These are phyloP conservation scores for Byssochlamys sp. DNA, from an alignment of 2,329 filamentous ascomycete species.

Conservation along the genomic window DNA sequence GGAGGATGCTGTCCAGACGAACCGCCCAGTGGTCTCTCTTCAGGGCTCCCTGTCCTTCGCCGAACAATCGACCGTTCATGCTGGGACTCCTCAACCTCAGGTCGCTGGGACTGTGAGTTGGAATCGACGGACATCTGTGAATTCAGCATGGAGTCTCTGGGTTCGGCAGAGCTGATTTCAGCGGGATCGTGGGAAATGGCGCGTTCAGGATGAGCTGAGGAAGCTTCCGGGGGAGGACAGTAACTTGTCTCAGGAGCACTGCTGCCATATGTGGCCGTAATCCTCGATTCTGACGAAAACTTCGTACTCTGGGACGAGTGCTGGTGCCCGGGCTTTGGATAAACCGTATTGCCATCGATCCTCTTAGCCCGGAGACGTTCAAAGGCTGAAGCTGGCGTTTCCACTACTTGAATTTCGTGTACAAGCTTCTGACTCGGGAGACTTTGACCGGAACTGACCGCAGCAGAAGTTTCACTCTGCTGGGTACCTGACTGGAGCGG, in stretches of 20 bases:
- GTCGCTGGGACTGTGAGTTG: background rate
- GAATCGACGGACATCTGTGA: background rate
- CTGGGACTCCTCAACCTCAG: background rate
- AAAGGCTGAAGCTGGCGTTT: constrained; percentile 17
- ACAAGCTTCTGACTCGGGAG: constrained; percentile 8
- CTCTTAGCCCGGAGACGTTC: constrained; percentile 3
- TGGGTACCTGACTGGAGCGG: constrained; percentile 17
- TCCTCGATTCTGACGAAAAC: constrained; percentile 24
- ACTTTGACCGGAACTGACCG: constrained; percentile 15
- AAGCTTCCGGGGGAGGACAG: background rate
- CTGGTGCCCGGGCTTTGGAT: constrained; percentile 1
- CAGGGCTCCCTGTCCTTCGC: background rate
- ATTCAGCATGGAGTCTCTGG: background rate
- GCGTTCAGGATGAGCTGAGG: background rate
- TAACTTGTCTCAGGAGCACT: constrained; percentile 11
- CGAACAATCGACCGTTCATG: background rate
- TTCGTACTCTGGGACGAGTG: constrained; percentile 16
- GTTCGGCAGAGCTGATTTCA: background rate
- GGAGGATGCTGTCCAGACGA: background rate
- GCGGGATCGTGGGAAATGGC: background rate
- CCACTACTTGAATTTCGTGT: constrained; percentile 22
- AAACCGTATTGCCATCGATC: background rate
- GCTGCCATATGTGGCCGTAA: constrained; percentile 24
- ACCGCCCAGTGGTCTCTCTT: background rate
- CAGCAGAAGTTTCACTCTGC: constrained; percentile 8